Base-by-base conservation (phyloP, 805 yeast species). In the Yamadazyma ubonensis region DNA sequence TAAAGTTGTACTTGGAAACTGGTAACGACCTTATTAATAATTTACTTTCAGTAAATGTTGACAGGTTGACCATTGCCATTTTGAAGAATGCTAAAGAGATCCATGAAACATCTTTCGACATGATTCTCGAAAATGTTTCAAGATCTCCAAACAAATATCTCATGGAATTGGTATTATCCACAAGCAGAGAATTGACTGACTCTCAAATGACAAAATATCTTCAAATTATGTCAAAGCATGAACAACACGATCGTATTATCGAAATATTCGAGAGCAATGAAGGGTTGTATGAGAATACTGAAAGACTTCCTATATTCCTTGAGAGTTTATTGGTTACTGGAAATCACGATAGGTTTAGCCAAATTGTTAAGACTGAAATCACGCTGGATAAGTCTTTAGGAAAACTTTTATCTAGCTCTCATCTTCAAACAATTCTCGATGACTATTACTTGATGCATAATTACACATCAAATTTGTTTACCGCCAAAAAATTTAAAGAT, bases 1-100 rank as follows among this genome's bases (percentile, higher is more conserved):
- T 42, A 2, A 31, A 29, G 6, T 16, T 36, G 22, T 14, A 41
- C 6, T 27, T 43, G 21, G 33, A 33, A 20, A 23, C 17, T 27
- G 38, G 36, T 12, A 18, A 29, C 14, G 12, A 29, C 6, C 36
- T 47, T 12, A 17, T 47, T n/a, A 12, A 35, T 10, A 9, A 7
- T 6, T 31, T 44, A 14, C 18, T 50, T 39, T 20, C 45, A 34
- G 37, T 45, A 45, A 42, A 35, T 29, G 8, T 45, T 49, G 39
- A 38, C 42, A 26, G 31, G 33, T 5, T 58, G 52, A 30, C 34
- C 20, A 39, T 47, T 17, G 33, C 32, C 7, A 14, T 44, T 12
- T 29, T 42, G 29, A 39, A 44, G 25, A 29, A 36, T 12, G 6
- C 36, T 8, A 12, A 23, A 12, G 12, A n/a, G 7, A 28, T 35